These are phyloP conservation scores for Cokeromyces recurvatus DNA, from an alignment of 371 early-diverging fungal species.

Conservation along the genomic window DNA sequence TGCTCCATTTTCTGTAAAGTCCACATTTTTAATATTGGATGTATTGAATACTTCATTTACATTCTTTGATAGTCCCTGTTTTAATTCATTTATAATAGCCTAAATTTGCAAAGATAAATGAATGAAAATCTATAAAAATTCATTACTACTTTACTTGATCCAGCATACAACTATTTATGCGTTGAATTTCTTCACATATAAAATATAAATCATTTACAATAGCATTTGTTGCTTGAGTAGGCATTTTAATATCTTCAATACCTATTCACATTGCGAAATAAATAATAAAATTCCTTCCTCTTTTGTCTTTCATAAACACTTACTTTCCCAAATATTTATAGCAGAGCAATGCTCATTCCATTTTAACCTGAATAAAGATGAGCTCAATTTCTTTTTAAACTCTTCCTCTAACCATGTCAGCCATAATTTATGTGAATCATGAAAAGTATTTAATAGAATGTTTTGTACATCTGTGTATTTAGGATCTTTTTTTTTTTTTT, in stretches of 20 bases:
- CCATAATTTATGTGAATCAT: conserved; percentile 42
- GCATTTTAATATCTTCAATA: conserved; percentile 29
- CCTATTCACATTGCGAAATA: no score
- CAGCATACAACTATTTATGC: conserved; percentile 29
- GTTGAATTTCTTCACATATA: conserved; percentile 49
- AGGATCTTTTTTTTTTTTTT: no score
- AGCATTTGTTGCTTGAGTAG: conserved; percentile 45
- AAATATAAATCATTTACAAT: conserved; percentile 32
- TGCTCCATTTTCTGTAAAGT: conserved; percentile 46
- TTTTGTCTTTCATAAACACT: no score
- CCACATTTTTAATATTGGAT: neutral
- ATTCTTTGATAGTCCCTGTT: conserved; percentile 1
- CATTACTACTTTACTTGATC: conserved; percentile 39
- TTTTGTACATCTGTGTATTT: conserved; percentile 21
- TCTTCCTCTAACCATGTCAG: conserved; percentile 22
- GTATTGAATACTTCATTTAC: conserved; percentile 1
- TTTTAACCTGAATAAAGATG: conserved; percentile 1
- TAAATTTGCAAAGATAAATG: conserved; percentile 1
- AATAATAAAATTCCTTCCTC: no score
- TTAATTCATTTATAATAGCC: neutral
- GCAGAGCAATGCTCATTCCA: conserved; percentile 36
- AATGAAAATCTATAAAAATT: neutral
- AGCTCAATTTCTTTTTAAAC: conserved; percentile 19
- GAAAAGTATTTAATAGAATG: conserved; percentile 15
- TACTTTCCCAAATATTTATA: conserved; percentile 34